Conservation (phyloP, 805 yeast species). For the Debaryomyces prosopidis region DNA sequence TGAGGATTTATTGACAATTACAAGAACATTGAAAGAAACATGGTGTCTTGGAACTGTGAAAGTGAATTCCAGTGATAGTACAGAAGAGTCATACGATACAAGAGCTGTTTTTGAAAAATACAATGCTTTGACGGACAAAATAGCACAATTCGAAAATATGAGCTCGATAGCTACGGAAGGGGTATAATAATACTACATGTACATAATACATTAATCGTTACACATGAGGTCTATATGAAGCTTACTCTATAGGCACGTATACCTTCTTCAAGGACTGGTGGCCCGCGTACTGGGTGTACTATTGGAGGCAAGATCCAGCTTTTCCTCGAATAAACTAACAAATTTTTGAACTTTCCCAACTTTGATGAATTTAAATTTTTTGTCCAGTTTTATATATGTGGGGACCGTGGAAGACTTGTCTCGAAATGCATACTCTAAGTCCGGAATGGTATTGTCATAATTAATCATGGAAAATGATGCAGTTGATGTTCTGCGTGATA, state of each 20-base stretch:
- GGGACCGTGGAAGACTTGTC: slow-evolving; percentile 29
- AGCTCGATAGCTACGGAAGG: background rate
- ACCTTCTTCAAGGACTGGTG: slow-evolving; percentile 3
- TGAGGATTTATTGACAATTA: slow-evolving; percentile 51
- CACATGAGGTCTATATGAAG: background rate
- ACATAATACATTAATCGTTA: slow-evolving; percentile 3
- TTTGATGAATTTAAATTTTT: slow-evolving; percentile 44
- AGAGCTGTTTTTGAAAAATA: slow-evolving; percentile 31
- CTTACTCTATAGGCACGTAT: too few relatives aligned
- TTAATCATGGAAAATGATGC: slow-evolving; percentile 24
- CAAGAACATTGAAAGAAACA: slow-evolving; percentile 51
- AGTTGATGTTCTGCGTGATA: slow-evolving; percentile 16
- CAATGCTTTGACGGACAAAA: slow-evolving; percentile 32
- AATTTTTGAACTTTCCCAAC: slow-evolving; percentile 48
- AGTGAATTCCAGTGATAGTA: slow-evolving; percentile 16
- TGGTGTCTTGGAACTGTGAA: slow-evolving; percentile 60
- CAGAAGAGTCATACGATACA: slow-evolving; percentile 21
- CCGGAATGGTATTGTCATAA: slow-evolving; percentile 25
- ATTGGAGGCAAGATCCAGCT: slow-evolving; percentile 14
- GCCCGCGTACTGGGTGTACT: slow-evolving; percentile 6
- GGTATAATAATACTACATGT: background rate
- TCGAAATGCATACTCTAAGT: slow-evolving; percentile 31
- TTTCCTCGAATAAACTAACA: slow-evolving; percentile 44
- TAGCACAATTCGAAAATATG: slow-evolving; percentile 20
- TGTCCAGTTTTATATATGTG: slow-evolving; percentile 38